A percentile compares a stretch with the other conserved stretches of the same genome.
Conservation (phyloP, 140 eudicot species). For the Stevia rebaudiana region DNA sequence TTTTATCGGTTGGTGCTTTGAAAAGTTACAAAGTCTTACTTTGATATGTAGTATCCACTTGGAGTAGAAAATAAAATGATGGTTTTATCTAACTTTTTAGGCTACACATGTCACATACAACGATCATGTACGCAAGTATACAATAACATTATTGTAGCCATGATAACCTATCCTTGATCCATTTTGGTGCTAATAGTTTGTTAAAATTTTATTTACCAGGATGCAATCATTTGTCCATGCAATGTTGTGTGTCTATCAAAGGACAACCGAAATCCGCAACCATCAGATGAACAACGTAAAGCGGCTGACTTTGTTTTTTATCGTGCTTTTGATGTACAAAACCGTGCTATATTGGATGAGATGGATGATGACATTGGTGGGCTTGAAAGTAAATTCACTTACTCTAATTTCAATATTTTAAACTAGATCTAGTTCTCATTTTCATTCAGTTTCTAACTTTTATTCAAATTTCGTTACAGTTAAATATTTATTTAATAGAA, state of each 20-base stretch:
- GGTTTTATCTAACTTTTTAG: background rate
- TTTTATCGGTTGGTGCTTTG: background rate
- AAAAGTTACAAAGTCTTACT: background rate
- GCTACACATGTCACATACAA: background rate
- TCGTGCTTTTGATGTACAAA: constrained; percentile 65
- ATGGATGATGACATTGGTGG: constrained; percentile 61
- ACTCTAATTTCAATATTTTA: background rate
- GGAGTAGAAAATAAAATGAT: background rate
- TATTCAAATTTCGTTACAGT: constrained; percentile 47
- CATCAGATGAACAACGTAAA: constrained; percentile 58
- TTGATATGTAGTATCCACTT: background rate
- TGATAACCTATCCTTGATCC: background rate
- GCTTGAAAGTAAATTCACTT: constrained; percentile 44
- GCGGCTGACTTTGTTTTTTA: constrained; percentile 67
- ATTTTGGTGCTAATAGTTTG: constrained; percentile 14
- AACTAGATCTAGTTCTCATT: background rate
- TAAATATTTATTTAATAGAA: constrained; percentile 45
- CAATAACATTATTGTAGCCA: background rate
- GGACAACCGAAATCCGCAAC: constrained; percentile 73
- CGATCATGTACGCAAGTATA: background rate
- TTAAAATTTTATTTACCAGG: constrained; percentile 41
- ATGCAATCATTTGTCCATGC: constrained; percentile 80
- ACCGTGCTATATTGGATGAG: constrained; percentile 44
- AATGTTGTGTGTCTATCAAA: constrained; percentile 69
- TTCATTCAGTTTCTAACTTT: constrained; percentile 7